Percentiles rank a stretch among this genome's conserved stretches.
These are phyloP conservation scores for Sapria himalayana DNA, from an alignment of 345 rosid species.

Conservation along the genomic window DNA sequence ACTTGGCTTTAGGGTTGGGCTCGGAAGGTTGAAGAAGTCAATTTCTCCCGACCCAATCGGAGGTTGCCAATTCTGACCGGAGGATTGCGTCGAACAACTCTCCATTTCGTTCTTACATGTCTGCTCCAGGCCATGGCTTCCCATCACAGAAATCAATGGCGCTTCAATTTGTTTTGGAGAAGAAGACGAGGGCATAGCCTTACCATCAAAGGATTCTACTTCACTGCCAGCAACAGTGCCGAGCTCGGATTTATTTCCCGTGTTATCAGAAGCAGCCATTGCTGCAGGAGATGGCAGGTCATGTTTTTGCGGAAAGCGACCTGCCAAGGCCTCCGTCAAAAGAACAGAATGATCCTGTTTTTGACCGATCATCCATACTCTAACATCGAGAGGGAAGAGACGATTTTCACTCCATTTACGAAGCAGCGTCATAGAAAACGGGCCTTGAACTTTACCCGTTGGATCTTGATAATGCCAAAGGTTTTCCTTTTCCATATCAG, in stretches of 20 bases:
- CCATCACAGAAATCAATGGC: no score
- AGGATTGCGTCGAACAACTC: constrained; percentile 19
- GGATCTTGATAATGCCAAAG: constrained; percentile 87
- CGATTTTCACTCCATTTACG: constrained; percentile 54
- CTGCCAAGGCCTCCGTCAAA: constrained; percentile 52
- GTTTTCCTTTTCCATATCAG: constrained; percentile 25
- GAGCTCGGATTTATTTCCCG: no score
- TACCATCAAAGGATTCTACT: no score
- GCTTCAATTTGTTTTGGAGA: no score
- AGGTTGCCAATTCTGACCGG: constrained; percentile 21
- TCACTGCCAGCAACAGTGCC: no score
- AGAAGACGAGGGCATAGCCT: no score
- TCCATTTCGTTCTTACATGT: no score
- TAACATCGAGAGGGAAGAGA: constrained; percentile 50
- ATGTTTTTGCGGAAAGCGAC: no score
- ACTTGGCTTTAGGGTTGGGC: constrained; percentile 26
- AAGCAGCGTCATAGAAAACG: constrained; percentile 50
- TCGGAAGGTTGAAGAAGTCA: constrained; percentile 27
- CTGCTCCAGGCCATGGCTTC: no score
- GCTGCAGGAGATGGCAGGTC: constrained; percentile 10
- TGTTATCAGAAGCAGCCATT: constrained; percentile 8
- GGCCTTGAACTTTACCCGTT: constrained; percentile 59
- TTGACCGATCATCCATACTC: constrained; percentile 54
- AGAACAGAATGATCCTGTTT: constrained; percentile 43
- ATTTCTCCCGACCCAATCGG: constrained; percentile 18